Evolutionary conservation across 805 yeast species (phyloP).

Genomic region (Candida yuanshanica): DNA sequence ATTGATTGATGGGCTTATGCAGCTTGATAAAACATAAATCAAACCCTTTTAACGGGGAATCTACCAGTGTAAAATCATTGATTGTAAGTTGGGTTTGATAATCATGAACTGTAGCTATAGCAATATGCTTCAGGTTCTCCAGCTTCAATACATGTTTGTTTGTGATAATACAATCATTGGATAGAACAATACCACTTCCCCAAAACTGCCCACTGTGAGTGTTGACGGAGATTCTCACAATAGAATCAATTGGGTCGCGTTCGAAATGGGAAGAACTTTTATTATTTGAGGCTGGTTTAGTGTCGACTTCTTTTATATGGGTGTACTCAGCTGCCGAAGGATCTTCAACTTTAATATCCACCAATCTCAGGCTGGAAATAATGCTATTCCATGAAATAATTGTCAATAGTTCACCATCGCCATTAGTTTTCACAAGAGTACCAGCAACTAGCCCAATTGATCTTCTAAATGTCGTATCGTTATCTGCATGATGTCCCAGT

Average conservation of each 20-base stretch:
- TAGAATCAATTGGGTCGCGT: slow-evolving; percentile 15
- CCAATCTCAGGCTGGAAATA: slow-evolving; percentile 9
- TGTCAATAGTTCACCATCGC: slow-evolving; percentile 23
- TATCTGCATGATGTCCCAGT: background rate
- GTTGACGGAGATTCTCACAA: slow-evolving; percentile 19
- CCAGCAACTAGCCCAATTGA: slow-evolving; percentile 24
- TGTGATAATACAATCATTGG: slow-evolving; percentile 16
- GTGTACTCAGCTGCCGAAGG: background rate
- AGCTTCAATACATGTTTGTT: slow-evolving; percentile 23
- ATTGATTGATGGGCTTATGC: slow-evolving; percentile 1
- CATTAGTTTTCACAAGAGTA: slow-evolving; percentile 18
- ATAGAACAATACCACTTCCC: slow-evolving; percentile 25
- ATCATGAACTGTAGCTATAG: slow-evolving; percentile 9
- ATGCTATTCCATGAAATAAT: slow-evolving; percentile 23
- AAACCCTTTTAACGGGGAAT: slow-evolving; percentile 20
- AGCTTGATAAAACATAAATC: slow-evolving; percentile 22
- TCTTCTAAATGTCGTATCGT: background rate
- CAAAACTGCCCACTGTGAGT: slow-evolving; percentile 18
- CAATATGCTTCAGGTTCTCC: slow-evolving; percentile 7
- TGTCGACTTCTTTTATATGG: background rate
- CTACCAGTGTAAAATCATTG: slow-evolving; percentile 10
- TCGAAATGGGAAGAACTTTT: background rate
- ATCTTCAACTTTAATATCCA: slow-evolving; percentile 1
- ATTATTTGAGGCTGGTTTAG: background rate
- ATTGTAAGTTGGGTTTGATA: slow-evolving; percentile 3